phyloP scores from a whole-genome alignment of 345 rosid species.

The Excoecaria agallocha region DNA sequence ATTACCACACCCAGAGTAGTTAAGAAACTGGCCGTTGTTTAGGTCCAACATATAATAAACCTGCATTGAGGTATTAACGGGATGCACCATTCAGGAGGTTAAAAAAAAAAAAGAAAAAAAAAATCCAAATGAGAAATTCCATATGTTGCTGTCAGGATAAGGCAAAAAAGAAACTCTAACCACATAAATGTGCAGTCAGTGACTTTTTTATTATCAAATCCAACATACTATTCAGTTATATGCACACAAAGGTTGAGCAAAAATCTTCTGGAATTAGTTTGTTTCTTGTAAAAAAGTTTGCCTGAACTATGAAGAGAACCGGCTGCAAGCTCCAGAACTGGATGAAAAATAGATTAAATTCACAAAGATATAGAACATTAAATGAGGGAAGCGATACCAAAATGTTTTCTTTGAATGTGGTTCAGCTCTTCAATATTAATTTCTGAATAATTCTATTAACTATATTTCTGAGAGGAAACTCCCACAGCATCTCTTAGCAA shows the following conservation, averaged over 20 bases:
- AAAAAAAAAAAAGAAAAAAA: too few relatives aligned
- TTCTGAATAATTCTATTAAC: neutral
- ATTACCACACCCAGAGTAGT: constrained; percentile 92
- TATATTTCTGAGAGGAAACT: neutral
- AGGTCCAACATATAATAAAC: constrained; percentile 81
- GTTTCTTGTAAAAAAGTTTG: neutral
- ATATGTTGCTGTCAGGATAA: neutral
- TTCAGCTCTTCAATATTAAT: constrained; percentile 1
- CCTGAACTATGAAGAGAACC: neutral
- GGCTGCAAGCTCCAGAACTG: neutral
- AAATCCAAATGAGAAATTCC: neutral
- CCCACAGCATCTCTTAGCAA: neutral
- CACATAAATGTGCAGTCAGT: neutral
- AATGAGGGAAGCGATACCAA: neutral
- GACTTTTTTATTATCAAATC: neutral
- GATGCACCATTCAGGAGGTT: constrained; percentile 7
- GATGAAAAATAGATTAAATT: neutral
- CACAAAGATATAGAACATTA: neutral
- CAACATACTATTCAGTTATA: neutral
- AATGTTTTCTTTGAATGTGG: neutral
- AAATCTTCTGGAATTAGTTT: neutral
- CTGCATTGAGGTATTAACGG: constrained; percentile 40
- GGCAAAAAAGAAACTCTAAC: neutral
- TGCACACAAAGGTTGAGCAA: neutral
- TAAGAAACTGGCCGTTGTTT: constrained; percentile 53